These are phyloP conservation scores for Penicillium sp. DNA, from an alignment of 2,329 filamentous ascomycete genomes.

Conservation along the genomic window DNA sequence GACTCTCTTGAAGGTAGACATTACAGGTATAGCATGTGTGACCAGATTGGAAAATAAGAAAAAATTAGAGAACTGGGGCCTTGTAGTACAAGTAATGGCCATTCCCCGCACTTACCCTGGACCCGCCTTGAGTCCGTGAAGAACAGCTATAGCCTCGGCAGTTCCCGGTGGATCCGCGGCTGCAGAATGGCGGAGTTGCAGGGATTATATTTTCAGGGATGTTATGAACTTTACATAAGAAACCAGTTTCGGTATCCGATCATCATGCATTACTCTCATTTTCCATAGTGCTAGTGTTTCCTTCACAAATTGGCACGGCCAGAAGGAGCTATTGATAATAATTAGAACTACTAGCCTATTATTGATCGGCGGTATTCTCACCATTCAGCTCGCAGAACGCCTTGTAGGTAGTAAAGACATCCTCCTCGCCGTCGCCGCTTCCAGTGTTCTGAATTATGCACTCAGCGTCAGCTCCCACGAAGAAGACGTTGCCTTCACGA, in stretches of 20 bases:
- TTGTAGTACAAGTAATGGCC: background rate
- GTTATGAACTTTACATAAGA: too few species aligned
- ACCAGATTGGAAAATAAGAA: background rate
- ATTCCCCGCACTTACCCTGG: background rate
- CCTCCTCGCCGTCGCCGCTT: slow-evolving; percentile 55
- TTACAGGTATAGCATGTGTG: background rate
- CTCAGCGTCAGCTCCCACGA: slow-evolving; percentile 86
- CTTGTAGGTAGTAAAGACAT: slow-evolving; percentile 84
- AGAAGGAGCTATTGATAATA: slow-evolving; percentile 12
- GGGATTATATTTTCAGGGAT: too few species aligned
- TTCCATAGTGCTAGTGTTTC: background rate
- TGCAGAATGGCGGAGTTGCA: background rate
- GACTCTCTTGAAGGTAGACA: slow-evolving; percentile 8
- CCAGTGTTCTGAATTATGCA: slow-evolving; percentile 69
- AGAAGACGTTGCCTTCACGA: slow-evolving; percentile 72
- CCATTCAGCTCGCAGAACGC: slow-evolving; percentile 83
- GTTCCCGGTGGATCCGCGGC: background rate
- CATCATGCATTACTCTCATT: slow-evolving; percentile 1
- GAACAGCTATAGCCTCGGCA: background rate
- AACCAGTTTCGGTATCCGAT: background rate
- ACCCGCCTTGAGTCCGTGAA: background rate
- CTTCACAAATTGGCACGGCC: slow-evolving; percentile 17
- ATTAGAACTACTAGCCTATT: slow-evolving; percentile 26
- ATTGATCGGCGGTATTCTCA: slow-evolving; percentile 38
- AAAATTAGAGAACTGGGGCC: background rate